Conservation (phyloP, 257 asterid species). For the Verbena officinalis region DNA sequence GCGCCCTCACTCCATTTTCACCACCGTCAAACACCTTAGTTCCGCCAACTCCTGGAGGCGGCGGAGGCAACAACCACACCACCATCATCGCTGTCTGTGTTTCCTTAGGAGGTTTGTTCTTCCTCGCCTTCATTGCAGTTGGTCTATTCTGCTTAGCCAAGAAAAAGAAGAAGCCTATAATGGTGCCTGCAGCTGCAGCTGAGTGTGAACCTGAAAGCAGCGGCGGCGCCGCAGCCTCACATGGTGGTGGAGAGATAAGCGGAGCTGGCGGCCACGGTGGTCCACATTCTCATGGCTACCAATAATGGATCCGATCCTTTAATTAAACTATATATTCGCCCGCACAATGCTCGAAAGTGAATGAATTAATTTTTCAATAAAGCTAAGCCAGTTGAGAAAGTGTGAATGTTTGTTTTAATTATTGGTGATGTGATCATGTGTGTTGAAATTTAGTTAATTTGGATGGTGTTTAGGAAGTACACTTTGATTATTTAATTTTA, state of each 20-base stretch:
- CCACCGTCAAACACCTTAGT: slow-evolving; percentile 37
- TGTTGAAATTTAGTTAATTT: slow-evolving; percentile 2
- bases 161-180: slow-evolving; percentile 64
- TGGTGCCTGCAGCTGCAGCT: slow-evolving; percentile 48
- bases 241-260: slow-evolving; percentile 27
- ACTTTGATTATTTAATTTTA: slow-evolving; percentile 27
- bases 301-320: neutral
- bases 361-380: neutral
- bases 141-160: slow-evolving; percentile 68
- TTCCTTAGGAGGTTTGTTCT: slow-evolving; percentile 62
- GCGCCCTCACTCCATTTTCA: slow-evolving; percentile 31
- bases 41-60: slow-evolving; percentile 52
- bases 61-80: slow-evolving; percentile 49
- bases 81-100: slow-evolving; percentile 63
- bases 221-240: slow-evolving; percentile 23
- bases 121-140: slow-evolving; percentile 67
- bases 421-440: neutral
- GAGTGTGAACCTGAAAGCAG: slow-evolving; percentile 37
- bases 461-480: neutral
- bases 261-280: slow-evolving; percentile 37
- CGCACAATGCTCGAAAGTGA: neutral
- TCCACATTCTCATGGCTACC: slow-evolving; percentile 22
- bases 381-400: too few species aligned
- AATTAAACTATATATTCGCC: too few species aligned
- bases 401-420: neutral